Conservation (phyloP, 495 filamentous ascomycete species). For the Penicillium coprophilum region DNA sequence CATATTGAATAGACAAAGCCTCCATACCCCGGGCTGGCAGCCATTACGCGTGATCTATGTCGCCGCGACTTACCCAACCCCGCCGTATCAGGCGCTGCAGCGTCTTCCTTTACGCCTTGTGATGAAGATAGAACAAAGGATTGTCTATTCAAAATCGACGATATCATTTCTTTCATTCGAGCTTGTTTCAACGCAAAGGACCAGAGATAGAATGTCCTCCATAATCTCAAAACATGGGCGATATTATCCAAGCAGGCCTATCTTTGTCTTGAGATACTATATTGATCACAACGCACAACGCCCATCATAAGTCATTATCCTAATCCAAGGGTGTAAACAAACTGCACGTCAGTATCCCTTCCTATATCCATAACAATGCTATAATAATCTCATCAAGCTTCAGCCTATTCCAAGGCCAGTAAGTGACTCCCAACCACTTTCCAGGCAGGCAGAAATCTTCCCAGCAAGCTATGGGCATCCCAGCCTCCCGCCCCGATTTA, state of each 20-base stretch:
- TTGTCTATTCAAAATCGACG: neutral
- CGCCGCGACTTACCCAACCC: too few species aligned
- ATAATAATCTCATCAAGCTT: too few species aligned
- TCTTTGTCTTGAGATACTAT: neutral
- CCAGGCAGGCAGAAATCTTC: neutral
- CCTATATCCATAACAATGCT: too few species aligned
- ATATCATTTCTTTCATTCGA: neutral
- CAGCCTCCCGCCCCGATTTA: neutral
- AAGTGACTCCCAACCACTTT: neutral
- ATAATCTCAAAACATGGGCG: neutral
- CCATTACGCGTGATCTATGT: too few species aligned
- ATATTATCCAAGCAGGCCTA: neutral
- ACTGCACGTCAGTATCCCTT: neutral
- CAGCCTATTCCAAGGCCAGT: too few species aligned
- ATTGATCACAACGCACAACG: neutral
- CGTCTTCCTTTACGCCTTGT: neutral
- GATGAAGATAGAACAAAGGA: neutral
- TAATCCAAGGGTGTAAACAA: neutral
- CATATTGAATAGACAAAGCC: too few species aligned
- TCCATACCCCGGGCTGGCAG: too few species aligned
- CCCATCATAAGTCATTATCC: neutral
- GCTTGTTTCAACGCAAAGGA: neutral
- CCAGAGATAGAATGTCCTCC: neutral
- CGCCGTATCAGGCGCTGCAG: too few species aligned
- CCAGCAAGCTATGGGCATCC: neutral